These are phyloP conservation scores for Trichoderma atroviride DNA, from an alignment of 2,329 filamentous ascomycete genomes.

Conservation along the genomic window DNA sequence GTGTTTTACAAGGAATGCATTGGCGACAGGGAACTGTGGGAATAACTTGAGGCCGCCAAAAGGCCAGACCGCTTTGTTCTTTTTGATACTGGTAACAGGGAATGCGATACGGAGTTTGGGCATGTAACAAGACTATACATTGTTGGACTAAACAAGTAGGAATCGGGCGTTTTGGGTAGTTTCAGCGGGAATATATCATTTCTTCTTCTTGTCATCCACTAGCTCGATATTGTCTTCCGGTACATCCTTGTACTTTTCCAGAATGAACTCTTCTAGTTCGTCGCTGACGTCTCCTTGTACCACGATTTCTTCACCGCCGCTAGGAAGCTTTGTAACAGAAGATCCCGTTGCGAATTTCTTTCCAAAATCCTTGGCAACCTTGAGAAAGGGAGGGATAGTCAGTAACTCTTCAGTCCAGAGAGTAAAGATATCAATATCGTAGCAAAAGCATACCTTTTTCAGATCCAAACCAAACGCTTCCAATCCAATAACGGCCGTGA, in stretches of 20 bases:
- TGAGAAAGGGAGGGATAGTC: background rate
- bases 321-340: conserved; percentile 85
- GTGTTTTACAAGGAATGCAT: background rate
- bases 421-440: background rate
- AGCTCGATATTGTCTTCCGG: conserved; percentile 94
- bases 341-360: conserved; percentile 98
- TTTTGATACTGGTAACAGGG: background rate
- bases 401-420: background rate
- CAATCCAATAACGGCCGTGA: conserved; percentile 87
- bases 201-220: conserved; percentile 96
- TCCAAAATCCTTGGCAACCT: conserved; percentile 88
- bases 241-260: conserved; percentile 86
- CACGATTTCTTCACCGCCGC: conserved; percentile 92
- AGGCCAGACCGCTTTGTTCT: background rate
- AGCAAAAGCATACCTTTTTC: conserved; percentile 66
- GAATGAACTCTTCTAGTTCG: conserved; percentile 87
- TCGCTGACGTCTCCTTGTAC: conserved; percentile 96
- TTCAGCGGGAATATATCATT: conserved; percentile 41
- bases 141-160: conserved; percentile 1
- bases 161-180: conserved; percentile 10
- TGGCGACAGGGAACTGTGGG: background rate
- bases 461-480: conserved; percentile 90
- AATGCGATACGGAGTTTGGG: conserved; percentile 24
- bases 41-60: background rate
- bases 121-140: conserved; percentile 23